phyloP scores from a whole-genome alignment of 805 yeast species.

The Hanseniaspora nectarophila region DNA sequence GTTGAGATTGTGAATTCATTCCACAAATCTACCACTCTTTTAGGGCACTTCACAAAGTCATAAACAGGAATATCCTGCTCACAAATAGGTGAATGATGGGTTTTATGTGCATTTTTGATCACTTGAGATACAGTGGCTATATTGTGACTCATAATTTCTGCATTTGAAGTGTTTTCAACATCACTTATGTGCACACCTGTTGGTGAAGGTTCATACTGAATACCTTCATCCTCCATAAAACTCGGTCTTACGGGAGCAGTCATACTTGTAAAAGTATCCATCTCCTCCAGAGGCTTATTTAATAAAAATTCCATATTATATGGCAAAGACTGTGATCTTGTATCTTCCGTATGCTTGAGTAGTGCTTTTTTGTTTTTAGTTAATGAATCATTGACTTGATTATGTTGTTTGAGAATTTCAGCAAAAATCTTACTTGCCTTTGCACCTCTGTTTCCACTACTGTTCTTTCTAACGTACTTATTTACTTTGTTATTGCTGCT shows the following conservation, averaged over 20 bases:
- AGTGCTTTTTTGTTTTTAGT: neutral
- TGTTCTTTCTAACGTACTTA: neutral
- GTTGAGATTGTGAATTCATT: slow-evolving; percentile 43
- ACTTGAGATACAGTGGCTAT: neutral
- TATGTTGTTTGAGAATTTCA: slow-evolving; percentile 1
- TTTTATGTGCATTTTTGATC: neutral
- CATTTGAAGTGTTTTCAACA: neutral
- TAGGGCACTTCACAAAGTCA: slow-evolving; percentile 34
- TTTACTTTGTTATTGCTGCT: neutral
- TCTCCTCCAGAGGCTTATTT: neutral
- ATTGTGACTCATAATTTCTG: neutral
- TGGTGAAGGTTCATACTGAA: neutral
- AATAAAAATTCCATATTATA: neutral
- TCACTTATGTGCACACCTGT: neutral
- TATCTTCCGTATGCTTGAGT: slow-evolving; percentile 1
- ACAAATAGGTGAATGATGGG: neutral
- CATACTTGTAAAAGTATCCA: neutral
- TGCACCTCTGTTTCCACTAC: slow-evolving; percentile 6
- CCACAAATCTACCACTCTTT: slow-evolving; percentile 44
- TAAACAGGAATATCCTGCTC: neutral
- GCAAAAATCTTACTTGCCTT: slow-evolving; percentile 8
- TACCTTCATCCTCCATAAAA: neutral
- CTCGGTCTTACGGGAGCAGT: neutral
- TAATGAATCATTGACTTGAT: neutral
- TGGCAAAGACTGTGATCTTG: slow-evolving; percentile 6